Percentiles rank a stretch among this genome's conserved stretches.
phyloP scores from a whole-genome alignment of 345 rosid genomes.

The Eucalyptus albens region DNA sequence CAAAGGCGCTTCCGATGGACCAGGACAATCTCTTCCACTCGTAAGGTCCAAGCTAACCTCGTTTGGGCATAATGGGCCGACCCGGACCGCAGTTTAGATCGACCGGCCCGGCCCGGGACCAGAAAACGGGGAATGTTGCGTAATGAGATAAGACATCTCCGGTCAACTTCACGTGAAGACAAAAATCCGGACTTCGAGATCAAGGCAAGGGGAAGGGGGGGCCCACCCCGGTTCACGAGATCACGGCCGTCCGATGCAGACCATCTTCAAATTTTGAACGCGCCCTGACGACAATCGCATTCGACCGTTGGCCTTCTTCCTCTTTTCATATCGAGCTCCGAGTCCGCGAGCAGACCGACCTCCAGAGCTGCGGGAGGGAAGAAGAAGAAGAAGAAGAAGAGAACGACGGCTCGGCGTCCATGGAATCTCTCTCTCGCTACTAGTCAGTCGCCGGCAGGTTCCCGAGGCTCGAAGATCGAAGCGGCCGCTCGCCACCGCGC shows the following conservation, averaged over 20 bases:
- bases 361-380: no score
- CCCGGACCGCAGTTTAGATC: background rate
- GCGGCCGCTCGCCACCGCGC: background rate
- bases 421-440: background rate
- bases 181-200: background rate
- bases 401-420: background rate
- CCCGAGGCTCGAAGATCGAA: background rate
- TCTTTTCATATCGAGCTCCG: background rate
- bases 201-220: background rate
- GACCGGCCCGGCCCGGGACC: no score
- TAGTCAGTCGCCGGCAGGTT: background rate
- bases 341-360: background rate
- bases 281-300: background rate
- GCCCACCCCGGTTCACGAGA: background rate
- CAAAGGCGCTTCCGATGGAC: background rate
- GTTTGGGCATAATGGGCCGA: background rate
- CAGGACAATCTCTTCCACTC: background rate
- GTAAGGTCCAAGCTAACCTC: background rate
- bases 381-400: no score
- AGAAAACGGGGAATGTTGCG: background rate
- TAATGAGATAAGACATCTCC: background rate
- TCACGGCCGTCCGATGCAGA: background rate
- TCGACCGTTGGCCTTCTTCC: constrained; percentile 23
- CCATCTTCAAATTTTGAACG: constrained; percentile 27
- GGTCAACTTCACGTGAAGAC: background rate